phyloP scores from a whole-genome alignment of 2,329 filamentous ascomycete genomes.

The Leptosphaerulina australis region DNA sequence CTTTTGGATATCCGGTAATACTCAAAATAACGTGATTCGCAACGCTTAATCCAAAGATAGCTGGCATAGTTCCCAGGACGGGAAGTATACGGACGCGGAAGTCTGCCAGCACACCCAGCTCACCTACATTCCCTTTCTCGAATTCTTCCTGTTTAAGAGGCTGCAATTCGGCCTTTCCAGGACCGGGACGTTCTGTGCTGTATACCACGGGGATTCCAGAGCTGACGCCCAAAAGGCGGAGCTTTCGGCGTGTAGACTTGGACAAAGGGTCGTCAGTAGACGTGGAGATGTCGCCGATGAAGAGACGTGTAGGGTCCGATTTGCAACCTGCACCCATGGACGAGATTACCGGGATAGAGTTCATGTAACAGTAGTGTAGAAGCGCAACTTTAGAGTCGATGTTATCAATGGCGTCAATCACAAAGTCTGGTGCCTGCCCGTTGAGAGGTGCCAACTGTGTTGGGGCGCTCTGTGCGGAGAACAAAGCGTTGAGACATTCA shows the following conservation, averaged over 20 bases:
- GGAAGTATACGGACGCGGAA: slow-evolving; percentile 95
- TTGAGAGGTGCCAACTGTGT: slow-evolving; percentile 71
- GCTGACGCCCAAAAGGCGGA: slow-evolving; percentile 77
- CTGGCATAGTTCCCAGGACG: slow-evolving; percentile 95
- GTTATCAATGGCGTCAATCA: slow-evolving; percentile 98
- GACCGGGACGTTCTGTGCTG: slow-evolving; percentile 86
- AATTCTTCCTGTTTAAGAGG: slow-evolving; percentile 89
- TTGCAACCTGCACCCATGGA: slow-evolving; percentile 98
- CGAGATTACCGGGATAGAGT: slow-evolving; percentile 81
- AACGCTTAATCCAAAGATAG: slow-evolving; percentile 88
- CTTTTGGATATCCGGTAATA: slow-evolving; percentile 80
- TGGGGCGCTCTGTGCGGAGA: slow-evolving; percentile 70
- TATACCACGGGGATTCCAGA: slow-evolving; percentile 90
- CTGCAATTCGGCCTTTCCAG: slow-evolving; percentile 87
- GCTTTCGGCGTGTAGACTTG: slow-evolving; percentile 76
- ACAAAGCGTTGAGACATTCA: slow-evolving; percentile 84
- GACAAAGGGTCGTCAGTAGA: slow-evolving; percentile 90
- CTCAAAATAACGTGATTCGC: slow-evolving; percentile 92
- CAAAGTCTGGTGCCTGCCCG: slow-evolving; percentile 74
- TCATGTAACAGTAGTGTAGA: slow-evolving; percentile 82
- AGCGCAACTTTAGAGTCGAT: slow-evolving; percentile 95
- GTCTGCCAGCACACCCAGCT: slow-evolving; percentile 86
- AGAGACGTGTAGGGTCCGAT: slow-evolving; percentile 80
- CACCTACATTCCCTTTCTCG: slow-evolving; percentile 80
- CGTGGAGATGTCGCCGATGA: slow-evolving; percentile 87